Evolutionary conservation across 2,329 filamentous ascomycete genomes (phyloP), one percentile per base, ranked within the genome.

Genomic region (Microdochium nivale): DNA sequence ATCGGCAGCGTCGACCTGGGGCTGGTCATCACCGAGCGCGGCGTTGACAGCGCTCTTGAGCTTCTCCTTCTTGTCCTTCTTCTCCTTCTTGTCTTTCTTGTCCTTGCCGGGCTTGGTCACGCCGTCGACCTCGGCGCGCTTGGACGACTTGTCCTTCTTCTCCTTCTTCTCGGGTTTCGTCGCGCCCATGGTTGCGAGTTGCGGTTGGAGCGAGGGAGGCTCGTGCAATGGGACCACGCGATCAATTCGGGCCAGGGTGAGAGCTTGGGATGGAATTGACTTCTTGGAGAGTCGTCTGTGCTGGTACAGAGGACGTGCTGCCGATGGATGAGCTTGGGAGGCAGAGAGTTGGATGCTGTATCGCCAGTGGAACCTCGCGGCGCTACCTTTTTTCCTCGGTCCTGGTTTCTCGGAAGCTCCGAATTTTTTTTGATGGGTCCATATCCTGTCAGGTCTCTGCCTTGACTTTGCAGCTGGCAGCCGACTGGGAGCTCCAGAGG

Each of bases 41-140:
- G 80, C 77, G 48, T 74, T 79, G 54, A 83, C 70, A 59, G 76
- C 77, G 56, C 67, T 73, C 67, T 77, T 77, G 49, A 79, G 80
- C 80, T 87, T 87, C 60, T 88, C 83, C 74, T 87, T 86, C 78
- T 88, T 88, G 44, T 79, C 75, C 65, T 78, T 78, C 62, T 73
- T 73, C 16, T 77, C 75, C 69, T 83, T 86, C 76, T 87, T 87
- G 32, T 79, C 77, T 63, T 81, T 79, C 70, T 80, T 80, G 52
- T 82, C 79, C 69, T 79, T 78, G 66, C 79, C 77, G 58, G 70
- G 60, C 68, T 82, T 81, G 62, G 66, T 66, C 53, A 81, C 70
- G 61, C 77, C 77, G 52, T 75, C 70, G 51, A 71, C 72, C 54
- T 80, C 77, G 67, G 73, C 76, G 63, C 74, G 72, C 75, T 78